Base-by-base conservation (phyloP, 2,329 filamentous ascomycete genomes). In the Aspergillus phoenicis region DNA sequence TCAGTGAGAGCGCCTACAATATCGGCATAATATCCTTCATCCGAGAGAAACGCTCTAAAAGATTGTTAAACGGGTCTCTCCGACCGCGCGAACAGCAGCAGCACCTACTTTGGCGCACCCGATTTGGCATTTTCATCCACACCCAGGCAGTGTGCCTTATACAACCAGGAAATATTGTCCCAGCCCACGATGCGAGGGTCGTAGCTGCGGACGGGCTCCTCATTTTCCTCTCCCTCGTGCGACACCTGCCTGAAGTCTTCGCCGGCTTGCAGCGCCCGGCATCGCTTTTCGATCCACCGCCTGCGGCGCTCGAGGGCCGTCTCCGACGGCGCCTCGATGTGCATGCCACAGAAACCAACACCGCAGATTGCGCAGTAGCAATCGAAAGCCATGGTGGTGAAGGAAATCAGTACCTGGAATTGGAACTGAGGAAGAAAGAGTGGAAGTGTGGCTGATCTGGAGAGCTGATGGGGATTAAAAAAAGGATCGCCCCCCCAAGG, bases 291-390 rank as follows among this genome's bases (percentile, higher is more conserved):
- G 39, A 68, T 63, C 61, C 64, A 68, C 28, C 61, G 58, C 52
- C 62, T 33, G 24, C 66, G 65, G 11, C 62, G 63, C 33, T 67
- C 66, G 11, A 59, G 49, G 8, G 63, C 60, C 1, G 63, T 54
- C 39, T 68, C 60, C 5, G 66, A 68, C 11, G 62, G 64, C 2
- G 62, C 45, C 20, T 66, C 66, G n/a, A 67, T 64, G 43, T 63
- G 63, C 63, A 68, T 64, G 6, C 66, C 65, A 45, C 60, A 62
- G 45, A 68, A 68, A 11, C 66, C 62, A 8, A 67, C 65, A 20
- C 66, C 66, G 43, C 66, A 68, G 38, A 68, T 61, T 33, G 66
- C 65, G 43, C 66, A 68, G 60, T 68, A 68, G 33, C 66, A 68
- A 45, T 68, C 66, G 53, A 66, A 68, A n/a, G 65, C 65, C 66